Conservation (phyloP, 371 early-diverging fungal species). For the Mortierella sp. region DNA sequence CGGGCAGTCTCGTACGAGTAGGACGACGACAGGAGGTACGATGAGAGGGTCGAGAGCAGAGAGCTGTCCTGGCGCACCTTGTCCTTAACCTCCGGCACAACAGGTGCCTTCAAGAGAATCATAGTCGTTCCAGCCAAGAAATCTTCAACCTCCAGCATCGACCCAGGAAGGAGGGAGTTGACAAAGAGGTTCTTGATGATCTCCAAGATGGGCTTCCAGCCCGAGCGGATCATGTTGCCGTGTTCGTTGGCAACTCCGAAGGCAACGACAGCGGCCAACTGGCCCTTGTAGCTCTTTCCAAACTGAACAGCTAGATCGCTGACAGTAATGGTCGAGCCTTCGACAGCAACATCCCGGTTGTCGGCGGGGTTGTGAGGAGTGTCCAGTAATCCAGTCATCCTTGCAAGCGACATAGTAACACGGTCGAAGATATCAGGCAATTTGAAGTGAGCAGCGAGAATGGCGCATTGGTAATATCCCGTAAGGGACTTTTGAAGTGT, state of each 20-base stretch:
- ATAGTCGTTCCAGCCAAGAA: slow-evolving; percentile 79
- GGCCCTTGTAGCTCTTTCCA: slow-evolving; percentile 90
- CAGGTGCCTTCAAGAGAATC: slow-evolving; percentile 76
- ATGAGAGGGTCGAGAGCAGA: slow-evolving; percentile 83
- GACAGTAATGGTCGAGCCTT: slow-evolving; percentile 76
- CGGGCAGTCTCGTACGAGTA: slow-evolving; percentile 68
- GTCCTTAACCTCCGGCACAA: slow-evolving; percentile 62
- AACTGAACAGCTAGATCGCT: slow-evolving; percentile 84
- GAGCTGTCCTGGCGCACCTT: slow-evolving; percentile 75
- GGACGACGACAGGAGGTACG: slow-evolving; percentile 82
- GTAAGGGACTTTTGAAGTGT: slow-evolving; percentile 86
- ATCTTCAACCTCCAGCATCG: slow-evolving; percentile 81
- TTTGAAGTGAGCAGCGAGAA: slow-evolving; percentile 81
- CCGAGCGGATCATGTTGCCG: slow-evolving; percentile 77
- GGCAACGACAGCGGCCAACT: slow-evolving; percentile 88
- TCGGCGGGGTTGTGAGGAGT: slow-evolving; percentile 65
- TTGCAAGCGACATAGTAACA: slow-evolving; percentile 80
- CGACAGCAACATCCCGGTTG: slow-evolving; percentile 74
- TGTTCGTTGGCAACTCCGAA: slow-evolving; percentile 85
- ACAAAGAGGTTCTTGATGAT: slow-evolving; percentile 88
- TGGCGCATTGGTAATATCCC: slow-evolving; percentile 86
- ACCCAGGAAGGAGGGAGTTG: slow-evolving; percentile 73
- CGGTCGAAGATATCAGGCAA: slow-evolving; percentile 85
- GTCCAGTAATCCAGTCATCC: slow-evolving; percentile 83
- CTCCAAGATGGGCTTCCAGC: slow-evolving; percentile 82